A percentile compares a stretch with the other conserved stretches of the same genome.
Conservation (phyloP, 176 grass and related monocot genomes). For the Rhipidocladum racemiflorum region DNA sequence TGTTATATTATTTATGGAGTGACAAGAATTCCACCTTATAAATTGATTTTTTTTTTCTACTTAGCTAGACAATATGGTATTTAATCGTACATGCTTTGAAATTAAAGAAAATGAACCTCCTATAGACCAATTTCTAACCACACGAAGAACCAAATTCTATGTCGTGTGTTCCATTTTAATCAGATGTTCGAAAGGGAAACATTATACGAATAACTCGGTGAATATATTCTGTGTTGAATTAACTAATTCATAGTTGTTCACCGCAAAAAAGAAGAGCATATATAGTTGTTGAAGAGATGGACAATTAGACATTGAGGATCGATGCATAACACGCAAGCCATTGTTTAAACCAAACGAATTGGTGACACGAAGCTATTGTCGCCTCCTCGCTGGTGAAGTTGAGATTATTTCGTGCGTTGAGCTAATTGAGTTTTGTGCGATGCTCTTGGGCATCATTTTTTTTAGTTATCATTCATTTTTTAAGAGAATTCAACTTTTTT, state of each 20-base stretch:
- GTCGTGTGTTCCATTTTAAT: not conserved
- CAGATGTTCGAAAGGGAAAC: not conserved
- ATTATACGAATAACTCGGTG: not conserved
- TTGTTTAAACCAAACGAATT: too few species aligned
- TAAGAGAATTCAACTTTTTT: too few species aligned
- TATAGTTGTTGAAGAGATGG: not conserved
- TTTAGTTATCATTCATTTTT: not conserved
- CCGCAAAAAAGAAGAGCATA: not conserved
- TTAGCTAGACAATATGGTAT: too few species aligned
- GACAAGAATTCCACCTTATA: too few species aligned
- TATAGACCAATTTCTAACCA: too few species aligned
- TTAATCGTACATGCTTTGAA: too few species aligned
- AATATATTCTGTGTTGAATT: not conserved
- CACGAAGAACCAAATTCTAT: not conserved
- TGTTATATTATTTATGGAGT: too few species aligned
- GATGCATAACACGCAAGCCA: too few species aligned
- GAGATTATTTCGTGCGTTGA: not conserved
- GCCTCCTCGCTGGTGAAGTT: not conserved
- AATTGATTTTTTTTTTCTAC: too few species aligned
- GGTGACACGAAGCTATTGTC: too few species aligned
- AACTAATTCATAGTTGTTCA: not conserved
- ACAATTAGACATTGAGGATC: not conserved
- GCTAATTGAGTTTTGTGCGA: not conserved
- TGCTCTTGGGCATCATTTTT: not conserved
- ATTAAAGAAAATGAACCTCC: too few species aligned